Percentiles rank a stretch among this genome's conserved stretches.
Conservation (phyloP, 176 grass and related monocot genomes). For the Oryza glumipatula region DNA sequence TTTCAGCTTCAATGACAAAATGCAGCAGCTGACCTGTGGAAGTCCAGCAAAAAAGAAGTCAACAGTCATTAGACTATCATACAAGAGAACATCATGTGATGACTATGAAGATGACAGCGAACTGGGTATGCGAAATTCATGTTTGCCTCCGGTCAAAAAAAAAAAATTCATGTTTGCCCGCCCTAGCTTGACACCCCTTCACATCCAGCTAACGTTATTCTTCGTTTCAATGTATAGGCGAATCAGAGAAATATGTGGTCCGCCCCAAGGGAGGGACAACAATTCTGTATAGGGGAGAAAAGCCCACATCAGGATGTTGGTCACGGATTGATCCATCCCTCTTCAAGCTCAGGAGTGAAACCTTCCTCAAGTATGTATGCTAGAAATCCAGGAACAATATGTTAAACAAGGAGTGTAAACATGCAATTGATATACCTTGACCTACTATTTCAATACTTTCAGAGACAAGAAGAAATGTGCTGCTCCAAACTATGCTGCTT, state of each 20-base stretch:
- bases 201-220: slow-evolving; percentile 11
- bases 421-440: not conserved
- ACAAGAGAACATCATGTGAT: slow-evolving; percentile 79
- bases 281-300: slow-evolving; percentile 61
- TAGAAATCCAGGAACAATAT: slow-evolving; percentile 18
- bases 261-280: slow-evolving; percentile 71
- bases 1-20: slow-evolving; percentile 82
- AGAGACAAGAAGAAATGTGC: slow-evolving; percentile 92
- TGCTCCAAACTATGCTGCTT: slow-evolving; percentile 90
- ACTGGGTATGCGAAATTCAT: slow-evolving; percentile 47
- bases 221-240: slow-evolving; percentile 47
- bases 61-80: slow-evolving; percentile 78
- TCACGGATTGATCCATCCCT: slow-evolving; percentile 75
- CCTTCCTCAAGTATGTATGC: slow-evolving; percentile 78
- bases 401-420: not conserved
- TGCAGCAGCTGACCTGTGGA: slow-evolving; percentile 51
- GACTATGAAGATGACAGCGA: slow-evolving; percentile 55
- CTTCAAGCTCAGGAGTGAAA: slow-evolving; percentile 93
- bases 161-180: not conserved
- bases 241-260: slow-evolving; percentile 79
- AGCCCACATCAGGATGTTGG: slow-evolving; percentile 65
- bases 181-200: not conserved
- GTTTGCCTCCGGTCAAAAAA: too few species aligned
- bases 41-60: slow-evolving; percentile 77
- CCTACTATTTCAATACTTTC: slow-evolving; percentile 41